Base-by-base conservation (phyloP, 495 filamentous ascomycete genomes). In the Lophiotrema nucula region DNA sequence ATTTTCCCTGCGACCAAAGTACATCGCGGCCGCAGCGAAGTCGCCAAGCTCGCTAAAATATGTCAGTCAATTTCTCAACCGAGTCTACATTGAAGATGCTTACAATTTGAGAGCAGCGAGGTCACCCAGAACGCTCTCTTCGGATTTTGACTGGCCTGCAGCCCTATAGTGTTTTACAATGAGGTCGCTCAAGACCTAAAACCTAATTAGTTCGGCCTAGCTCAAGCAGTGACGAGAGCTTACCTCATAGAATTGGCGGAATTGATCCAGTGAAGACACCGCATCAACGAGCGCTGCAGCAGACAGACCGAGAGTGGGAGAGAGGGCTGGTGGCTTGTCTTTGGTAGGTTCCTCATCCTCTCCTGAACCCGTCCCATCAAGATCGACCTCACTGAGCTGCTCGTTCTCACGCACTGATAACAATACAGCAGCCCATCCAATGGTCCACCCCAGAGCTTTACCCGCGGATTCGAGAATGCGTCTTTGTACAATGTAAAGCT, bases 51-150 rank as follows among this genome's bases (percentile, higher is more conserved):
- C 80, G 53, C 76, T 80, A 19, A 21, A 16, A 28, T 0, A 26
- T 16, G 26, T 66, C 22, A 64, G 60, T 33, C 18, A 24, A 23
- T 2, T 13, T 26, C 8, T 35, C 16, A 23, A 3, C n/a, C 13
- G 25, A 8, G n/a, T 48, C 12, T 1, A 2, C 10, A 4, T 45
- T 6, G 1, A 52, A 35, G 27, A 42, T 28, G 75, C 83, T 57
- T 76, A 82, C 74, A 86, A 95, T 72, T 90, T 88, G 47, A 96
- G 73, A 11, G 89, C 78, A 4, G 93, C 93, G 23, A 97, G 80
- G 69, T 98, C 93, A 15, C 89, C 87, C 70, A 92, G 83, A 41
- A 85, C 83, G 27, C 82, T 78, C 59, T 95, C 85, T 0, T 85
- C 84, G 18, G 88, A 88, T 60, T 93, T 87, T 1, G 73, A 75